Evolutionary conservation across 1,284 basidiomycete species (phyloP).

Genomic region (Rhizopogon parksii): DNA sequence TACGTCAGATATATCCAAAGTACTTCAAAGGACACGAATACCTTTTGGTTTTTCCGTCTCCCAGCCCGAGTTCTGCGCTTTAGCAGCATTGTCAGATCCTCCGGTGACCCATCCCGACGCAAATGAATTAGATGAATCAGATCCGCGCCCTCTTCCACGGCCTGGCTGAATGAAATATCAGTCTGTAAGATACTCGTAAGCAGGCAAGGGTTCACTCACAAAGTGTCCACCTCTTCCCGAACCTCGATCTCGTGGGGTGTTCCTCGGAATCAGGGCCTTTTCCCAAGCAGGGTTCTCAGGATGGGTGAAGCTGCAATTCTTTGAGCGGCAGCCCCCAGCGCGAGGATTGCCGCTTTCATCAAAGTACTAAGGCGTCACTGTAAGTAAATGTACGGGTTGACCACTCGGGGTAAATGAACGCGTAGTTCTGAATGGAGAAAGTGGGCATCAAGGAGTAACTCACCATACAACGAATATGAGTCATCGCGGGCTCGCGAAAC

Average conservation of each 20-base stretch:
- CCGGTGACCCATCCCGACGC: conserved; percentile 1
- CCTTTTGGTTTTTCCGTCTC: conserved; percentile 2
- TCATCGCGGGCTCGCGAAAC: conserved; percentile 14
- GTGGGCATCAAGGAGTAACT: conserved; percentile 6
- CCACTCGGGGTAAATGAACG: conserved; percentile 5
- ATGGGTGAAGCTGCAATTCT: conserved; percentile 21
- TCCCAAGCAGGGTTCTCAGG: conserved; percentile 21
- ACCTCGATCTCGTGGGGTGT: conserved; percentile 1
- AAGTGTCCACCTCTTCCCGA: conserved; percentile 12
- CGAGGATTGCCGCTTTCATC: conserved; percentile 20
- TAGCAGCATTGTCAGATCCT: not conserved
- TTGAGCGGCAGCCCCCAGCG: conserved; percentile 17
- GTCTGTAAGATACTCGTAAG: not conserved
- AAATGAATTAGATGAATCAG: not conserved
- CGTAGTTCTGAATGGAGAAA: not conserved
- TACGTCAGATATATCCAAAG: not conserved
- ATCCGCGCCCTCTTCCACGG: conserved; percentile 5
- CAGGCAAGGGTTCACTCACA: conserved; percentile 11
- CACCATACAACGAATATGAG: conserved; percentile 21
- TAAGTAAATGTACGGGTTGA: conserved; percentile 2
- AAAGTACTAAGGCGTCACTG: conserved; percentile 17
- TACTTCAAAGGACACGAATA: not conserved
- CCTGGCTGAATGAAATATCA: conserved; percentile 6
- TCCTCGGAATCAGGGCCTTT: conserved; percentile 12
- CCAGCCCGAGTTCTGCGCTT: conserved; percentile 2